Percentiles rank a stretch among this genome's conserved stretches.
Conservation (phyloP, 1,284 basidiomycete species). For the Somion occarium region DNA sequence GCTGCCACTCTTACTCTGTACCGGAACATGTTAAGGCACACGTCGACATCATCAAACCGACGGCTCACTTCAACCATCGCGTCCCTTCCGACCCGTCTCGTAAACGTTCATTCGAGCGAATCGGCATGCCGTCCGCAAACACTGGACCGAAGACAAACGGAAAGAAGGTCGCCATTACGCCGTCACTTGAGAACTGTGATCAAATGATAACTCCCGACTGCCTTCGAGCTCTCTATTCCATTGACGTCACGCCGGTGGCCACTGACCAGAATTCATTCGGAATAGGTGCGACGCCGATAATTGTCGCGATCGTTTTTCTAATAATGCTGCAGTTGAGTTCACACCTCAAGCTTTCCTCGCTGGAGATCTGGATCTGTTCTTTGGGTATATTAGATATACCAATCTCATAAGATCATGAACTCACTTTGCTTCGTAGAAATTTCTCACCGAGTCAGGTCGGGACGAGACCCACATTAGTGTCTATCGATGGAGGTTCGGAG, state of each 20-base stretch:
- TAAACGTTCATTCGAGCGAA: slow-evolving; percentile 17
- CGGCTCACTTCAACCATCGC: slow-evolving; percentile 35
- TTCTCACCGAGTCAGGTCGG: slow-evolving; percentile 33
- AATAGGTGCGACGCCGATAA: no score
- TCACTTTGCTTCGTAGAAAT: slow-evolving; percentile 22
- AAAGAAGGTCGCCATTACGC: slow-evolving; percentile 20
- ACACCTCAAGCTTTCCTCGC: slow-evolving; percentile 43
- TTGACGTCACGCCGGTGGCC: slow-evolving; percentile 39
- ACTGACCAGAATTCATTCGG: slow-evolving; percentile 47
- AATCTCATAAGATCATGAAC: background rate
- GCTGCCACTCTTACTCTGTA: slow-evolving; percentile 36
- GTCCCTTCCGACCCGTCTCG: slow-evolving; percentile 9
- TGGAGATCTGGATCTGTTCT: slow-evolving; percentile 42
- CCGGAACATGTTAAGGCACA: slow-evolving; percentile 33
- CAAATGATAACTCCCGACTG: slow-evolving; percentile 50
- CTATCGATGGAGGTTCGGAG: slow-evolving; percentile 44
- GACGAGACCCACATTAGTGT: slow-evolving; percentile 36
- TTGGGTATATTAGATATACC: slow-evolving; percentile 24
- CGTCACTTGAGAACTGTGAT: slow-evolving; percentile 32
- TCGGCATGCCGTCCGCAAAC: slow-evolving; percentile 28
- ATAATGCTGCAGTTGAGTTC: slow-evolving; percentile 39
- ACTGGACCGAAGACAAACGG: slow-evolving; percentile 34
- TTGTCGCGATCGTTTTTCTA: no score
- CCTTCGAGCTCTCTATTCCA: slow-evolving; percentile 49
- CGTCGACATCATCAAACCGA: slow-evolving; percentile 42